A percentile compares a stretch with the other conserved stretches of the same genome.
Conservation (phyloP, 2,329 filamentous ascomycete species). For the Exophiala sp. region DNA sequence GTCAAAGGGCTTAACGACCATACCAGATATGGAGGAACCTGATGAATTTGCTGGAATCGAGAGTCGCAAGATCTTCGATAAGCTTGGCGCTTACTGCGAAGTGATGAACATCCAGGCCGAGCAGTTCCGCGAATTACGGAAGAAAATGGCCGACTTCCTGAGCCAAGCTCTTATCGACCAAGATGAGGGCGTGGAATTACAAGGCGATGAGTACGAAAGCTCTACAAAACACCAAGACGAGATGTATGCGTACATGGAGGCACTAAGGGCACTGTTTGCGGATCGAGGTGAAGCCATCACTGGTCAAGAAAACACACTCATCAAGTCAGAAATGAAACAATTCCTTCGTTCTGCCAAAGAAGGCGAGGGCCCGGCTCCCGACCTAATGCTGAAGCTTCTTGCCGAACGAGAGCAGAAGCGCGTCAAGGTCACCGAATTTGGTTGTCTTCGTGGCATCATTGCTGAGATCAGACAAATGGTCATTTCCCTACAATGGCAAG, state of each 20-base stretch:
- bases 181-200: conserved; percentile 69
- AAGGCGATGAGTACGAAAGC: conserved; percentile 84
- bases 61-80: conserved; percentile 62
- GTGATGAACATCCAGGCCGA: conserved; percentile 69
- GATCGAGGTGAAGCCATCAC: conserved; percentile 75
- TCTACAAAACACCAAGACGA: conserved; percentile 86
- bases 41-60: conserved; percentile 65
- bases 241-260: conserved; percentile 80
- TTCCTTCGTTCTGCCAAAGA: conserved; percentile 60
- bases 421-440: conserved; percentile 44
- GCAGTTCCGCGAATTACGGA: conserved; percentile 70
- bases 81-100: conserved; percentile 61
- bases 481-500: conserved; percentile 58
- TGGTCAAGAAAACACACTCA: conserved; percentile 71
- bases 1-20: conserved; percentile 56
- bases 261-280: conserved; percentile 68
- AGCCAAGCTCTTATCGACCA: conserved; percentile 76
- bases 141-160: conserved; percentile 68
- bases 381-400: conserved; percentile 54
- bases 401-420: conserved; percentile 44
- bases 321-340: conserved; percentile 66
- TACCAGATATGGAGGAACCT: conserved; percentile 58
- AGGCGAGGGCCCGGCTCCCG: conserved; percentile 68
- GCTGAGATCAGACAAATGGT: conserved; percentile 65
- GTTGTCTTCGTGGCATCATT: conserved; percentile 68